These are phyloP conservation scores for Strobilomyces confusus DNA, from an alignment of 768 basidiomycete species.

Conservation along the genomic window DNA sequence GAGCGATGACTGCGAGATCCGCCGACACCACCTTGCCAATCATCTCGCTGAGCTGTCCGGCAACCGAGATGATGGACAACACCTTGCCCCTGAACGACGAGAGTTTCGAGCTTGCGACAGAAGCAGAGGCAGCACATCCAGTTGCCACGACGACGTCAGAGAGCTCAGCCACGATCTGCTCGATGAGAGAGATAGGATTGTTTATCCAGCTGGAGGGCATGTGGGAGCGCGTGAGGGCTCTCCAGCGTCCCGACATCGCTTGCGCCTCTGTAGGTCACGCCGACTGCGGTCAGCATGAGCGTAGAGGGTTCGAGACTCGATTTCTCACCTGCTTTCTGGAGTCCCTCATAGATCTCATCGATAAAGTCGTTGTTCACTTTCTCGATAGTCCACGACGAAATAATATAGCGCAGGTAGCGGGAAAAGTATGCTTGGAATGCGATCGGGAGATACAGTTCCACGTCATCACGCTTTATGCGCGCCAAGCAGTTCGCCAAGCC, in stretches of 20 bases:
- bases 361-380: slow-evolving; percentile 1
- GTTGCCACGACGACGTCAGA: slow-evolving; percentile 9
- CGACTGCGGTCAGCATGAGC: neutral
- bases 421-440: slow-evolving; percentile 9
- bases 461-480: neutral
- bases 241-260: slow-evolving; percentile 10
- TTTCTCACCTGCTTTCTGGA: slow-evolving; percentile 5
- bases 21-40: neutral
- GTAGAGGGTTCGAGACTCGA: neutral
- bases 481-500: neutral
- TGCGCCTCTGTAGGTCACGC: neutral
- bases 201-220: neutral
- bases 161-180: neutral
- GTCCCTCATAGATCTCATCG: neutral
- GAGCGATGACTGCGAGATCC: slow-evolving; percentile 4
- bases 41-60: neutral
- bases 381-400: slow-evolving; percentile 15
- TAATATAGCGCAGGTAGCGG: neutral
- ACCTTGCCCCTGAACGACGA: slow-evolving; percentile 1
- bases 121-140: neutral
- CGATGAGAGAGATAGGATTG: neutral
- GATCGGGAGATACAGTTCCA: slow-evolving; percentile 6
- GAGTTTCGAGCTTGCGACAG: neutral
- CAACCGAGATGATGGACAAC: neutral
- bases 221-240: slow-evolving; percentile 8